Base-by-base conservation (phyloP, 2,329 filamentous ascomycete species). In the Colletotrichum lini region DNA sequence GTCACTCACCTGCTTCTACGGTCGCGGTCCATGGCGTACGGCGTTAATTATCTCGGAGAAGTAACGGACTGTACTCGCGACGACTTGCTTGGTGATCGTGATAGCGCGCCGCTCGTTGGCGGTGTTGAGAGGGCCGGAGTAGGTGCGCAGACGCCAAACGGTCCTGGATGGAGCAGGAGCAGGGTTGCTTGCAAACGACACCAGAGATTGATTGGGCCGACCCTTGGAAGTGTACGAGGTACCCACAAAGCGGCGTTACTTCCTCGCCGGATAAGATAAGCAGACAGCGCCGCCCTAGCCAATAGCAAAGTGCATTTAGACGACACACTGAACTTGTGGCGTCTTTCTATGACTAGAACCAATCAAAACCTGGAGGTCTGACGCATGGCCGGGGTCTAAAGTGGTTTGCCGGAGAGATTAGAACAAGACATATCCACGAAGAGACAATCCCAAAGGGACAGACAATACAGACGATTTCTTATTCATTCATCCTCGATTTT, bases 1-100 rank as follows among this genome's bases (percentile, higher is more conserved):
- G 9, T 6, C 2, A 72, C 79, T 77, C 73, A 83, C 82, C 81
- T 81, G 60, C 81, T 77, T 64, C 77, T 77, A 59, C 81, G 79
- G 71, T 83, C 81, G 62, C 81, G 80, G 70, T 82, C 80, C 80
- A 82, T 82, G 42, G n/a, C 5, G 15, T 52, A 26, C 21, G 30
- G 7, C 12, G 35, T n/a, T 50, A 35, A 26, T 42, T 12, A 23
- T 8, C n/a, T 16, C 9, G 21, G 35, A 40, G 15, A 15, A 38
- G 42, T n/a, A 42, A 47, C 23, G 16, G 35, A 26, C 23, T 42
- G 53, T 30, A 40, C 44, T 65, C 38, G 53, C 52, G 35, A 30
- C 50, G 53, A 42, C 68, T 52, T 44, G 12, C n/a, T 52, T 26
- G 45, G 49, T 68, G 40, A 53, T 45, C 26, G 65, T 69, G 40